phyloP scores from a whole-genome alignment of 306 rosid genomes.

The Hippophae rhamnoides region DNA sequence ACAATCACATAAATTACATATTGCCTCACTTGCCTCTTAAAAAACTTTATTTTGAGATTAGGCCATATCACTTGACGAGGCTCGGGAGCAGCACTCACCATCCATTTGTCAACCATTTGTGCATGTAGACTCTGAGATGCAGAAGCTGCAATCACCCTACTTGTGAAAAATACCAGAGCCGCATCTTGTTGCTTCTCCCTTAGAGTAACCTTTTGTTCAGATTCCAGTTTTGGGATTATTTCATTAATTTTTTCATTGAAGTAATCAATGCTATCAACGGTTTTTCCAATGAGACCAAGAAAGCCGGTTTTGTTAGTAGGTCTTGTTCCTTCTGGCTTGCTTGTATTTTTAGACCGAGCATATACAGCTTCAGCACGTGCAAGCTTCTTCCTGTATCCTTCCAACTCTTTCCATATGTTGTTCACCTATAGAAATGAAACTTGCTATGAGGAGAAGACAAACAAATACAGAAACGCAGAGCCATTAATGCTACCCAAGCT shows the following conservation, averaged over 20 bases:
- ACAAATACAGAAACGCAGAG: slow-evolving; percentile 4
- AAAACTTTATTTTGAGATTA: slow-evolving; percentile 58
- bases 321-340: slow-evolving; percentile 62
- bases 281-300: slow-evolving; percentile 65
- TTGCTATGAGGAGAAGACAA: slow-evolving; percentile 8
- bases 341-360: slow-evolving; percentile 41
- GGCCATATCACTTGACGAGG: slow-evolving; percentile 69
- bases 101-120: slow-evolving; percentile 61
- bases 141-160: slow-evolving; percentile 61
- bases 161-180: slow-evolving; percentile 67
- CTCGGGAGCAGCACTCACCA: slow-evolving; percentile 61
- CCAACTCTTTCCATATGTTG: slow-evolving; percentile 55
- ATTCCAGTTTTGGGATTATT: slow-evolving; percentile 45
- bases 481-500: neutral
- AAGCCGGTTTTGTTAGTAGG: slow-evolving; percentile 71
- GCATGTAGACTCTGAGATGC: slow-evolving; percentile 89
- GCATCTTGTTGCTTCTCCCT: slow-evolving; percentile 76
- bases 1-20: slow-evolving; percentile 56
- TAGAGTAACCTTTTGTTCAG: slow-evolving; percentile 74
- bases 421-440: slow-evolving; percentile 43
- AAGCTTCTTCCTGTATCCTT: slow-evolving; percentile 68
- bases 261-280: slow-evolving; percentile 72
- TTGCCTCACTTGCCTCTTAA: slow-evolving; percentile 53
- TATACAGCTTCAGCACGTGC: slow-evolving; percentile 57
- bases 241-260: slow-evolving; percentile 53